A percentile compares a stretch with the other conserved stretches of the same genome.
Conservation (phyloP, 1,139 yeast species). For the Lodderomyces theae region DNA sequence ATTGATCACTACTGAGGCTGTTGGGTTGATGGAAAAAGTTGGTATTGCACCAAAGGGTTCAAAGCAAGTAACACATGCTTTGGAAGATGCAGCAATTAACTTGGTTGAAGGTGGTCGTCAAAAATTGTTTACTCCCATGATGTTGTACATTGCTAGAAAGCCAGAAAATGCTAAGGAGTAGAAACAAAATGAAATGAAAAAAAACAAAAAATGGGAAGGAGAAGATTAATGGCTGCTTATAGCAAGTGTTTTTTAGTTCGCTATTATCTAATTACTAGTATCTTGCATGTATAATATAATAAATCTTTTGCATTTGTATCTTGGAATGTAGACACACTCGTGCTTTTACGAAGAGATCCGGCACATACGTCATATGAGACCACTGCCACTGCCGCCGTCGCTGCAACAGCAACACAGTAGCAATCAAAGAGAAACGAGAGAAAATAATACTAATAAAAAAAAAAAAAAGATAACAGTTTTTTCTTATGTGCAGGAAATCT, state of each 20-base stretch:
- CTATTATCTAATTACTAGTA: too few relatives aligned
- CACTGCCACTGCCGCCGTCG: too few relatives aligned
- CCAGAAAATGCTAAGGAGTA: conserved; percentile 39
- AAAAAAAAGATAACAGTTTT: background rate
- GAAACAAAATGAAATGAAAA: background rate
- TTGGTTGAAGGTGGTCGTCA: conserved; percentile 90
- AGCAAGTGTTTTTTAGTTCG: too few relatives aligned
- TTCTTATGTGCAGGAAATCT: too few relatives aligned
- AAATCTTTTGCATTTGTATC: background rate
- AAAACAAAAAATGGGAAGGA: too few relatives aligned
- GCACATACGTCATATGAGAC: background rate
- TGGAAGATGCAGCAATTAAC: conserved; percentile 96
- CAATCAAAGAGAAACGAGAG: background rate
- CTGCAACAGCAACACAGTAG: background rate
- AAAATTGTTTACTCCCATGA: conserved; percentile 93
- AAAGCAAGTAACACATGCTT: conserved; percentile 81
- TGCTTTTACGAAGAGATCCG: background rate
- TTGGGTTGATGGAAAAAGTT: conserved; percentile 74
- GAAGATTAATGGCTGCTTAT: conserved; percentile 2
- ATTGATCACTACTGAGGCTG: conserved; percentile 74
- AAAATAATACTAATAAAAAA: too few relatives aligned
- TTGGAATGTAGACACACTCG: too few relatives aligned
- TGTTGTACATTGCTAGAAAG: conserved; percentile 83
- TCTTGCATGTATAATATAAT: conserved; percentile 1
- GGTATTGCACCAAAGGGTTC: conserved; percentile 96